Evolutionary conservation across 495 filamentous ascomycete genomes (phyloP).

Genomic region (Coniosporium apollinis): DNA sequence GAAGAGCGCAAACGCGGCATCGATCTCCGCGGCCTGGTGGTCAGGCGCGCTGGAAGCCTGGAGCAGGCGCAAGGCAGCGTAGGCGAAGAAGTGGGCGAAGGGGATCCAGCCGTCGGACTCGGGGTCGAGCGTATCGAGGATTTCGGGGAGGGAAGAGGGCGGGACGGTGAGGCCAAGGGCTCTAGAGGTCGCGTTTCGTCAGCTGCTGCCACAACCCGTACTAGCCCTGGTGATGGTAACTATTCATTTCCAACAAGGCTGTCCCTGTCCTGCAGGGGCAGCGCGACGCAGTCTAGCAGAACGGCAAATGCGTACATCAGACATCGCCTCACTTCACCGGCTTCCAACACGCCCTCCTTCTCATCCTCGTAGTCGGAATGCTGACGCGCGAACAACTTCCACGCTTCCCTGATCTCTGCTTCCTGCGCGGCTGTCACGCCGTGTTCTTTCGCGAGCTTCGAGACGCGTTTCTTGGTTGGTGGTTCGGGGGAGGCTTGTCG

Average conservation of each 20-base stretch:
- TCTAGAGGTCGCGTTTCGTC: conserved; percentile 68
- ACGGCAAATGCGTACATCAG: no score
- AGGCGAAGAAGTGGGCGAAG: conserved; percentile 62
- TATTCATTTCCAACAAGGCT: no score
- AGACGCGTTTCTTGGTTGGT: conserved; percentile 35
- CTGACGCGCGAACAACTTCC: conserved; percentile 50
- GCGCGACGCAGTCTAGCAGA: no score
- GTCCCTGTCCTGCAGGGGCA: no score
- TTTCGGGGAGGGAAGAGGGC: conserved; percentile 44
- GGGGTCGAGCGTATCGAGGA: conserved; percentile 66
- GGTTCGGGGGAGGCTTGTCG: conserved; percentile 6
- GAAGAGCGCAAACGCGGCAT: conserved; percentile 68
- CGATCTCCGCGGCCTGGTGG: conserved; percentile 42
- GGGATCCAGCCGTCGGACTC: conserved; percentile 57
- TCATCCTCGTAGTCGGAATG: conserved; percentile 46
- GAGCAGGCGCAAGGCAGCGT: conserved; percentile 70
- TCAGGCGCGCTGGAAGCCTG: conserved; percentile 28
- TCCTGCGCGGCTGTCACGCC: conserved; percentile 71
- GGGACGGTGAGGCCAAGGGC: conserved; percentile 36
- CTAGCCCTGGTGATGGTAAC: no score
- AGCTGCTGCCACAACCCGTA: no score
- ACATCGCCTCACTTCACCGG: conserved; percentile 64
- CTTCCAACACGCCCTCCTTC: conserved; percentile 55
- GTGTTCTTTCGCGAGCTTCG: conserved; percentile 80
- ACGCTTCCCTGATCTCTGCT: conserved; percentile 78